Evolutionary conservation across 768 basidiomycete species (phyloP).

Genomic region (Cystofilobasidium macerans): DNA sequence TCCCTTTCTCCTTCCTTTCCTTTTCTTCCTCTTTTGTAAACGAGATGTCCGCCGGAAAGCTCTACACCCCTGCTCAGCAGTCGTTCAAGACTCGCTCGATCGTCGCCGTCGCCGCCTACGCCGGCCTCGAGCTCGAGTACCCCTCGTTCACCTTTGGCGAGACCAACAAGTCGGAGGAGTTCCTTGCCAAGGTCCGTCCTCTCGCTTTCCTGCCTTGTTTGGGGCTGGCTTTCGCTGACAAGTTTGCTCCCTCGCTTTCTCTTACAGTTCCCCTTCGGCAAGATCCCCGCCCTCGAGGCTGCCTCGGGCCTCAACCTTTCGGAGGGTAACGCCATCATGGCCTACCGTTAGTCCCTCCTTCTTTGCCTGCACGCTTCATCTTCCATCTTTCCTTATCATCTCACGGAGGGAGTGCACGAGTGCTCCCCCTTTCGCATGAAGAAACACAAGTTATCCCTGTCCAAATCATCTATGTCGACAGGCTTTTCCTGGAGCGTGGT

Average conservation of each 20-base stretch:
- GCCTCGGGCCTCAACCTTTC: constrained; percentile 58
- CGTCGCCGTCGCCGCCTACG: constrained; percentile 12
- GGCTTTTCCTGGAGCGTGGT: constrained; percentile 7
- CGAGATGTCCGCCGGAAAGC: constrained; percentile 16
- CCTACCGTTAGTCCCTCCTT: constrained; percentile 60
- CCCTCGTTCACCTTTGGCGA: constrained; percentile 15
- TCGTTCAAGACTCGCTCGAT: constrained; percentile 13
- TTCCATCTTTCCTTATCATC: too few species aligned
- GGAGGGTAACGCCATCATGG: constrained; percentile 70
- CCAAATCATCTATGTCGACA: constrained; percentile 24
- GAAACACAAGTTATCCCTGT: constrained; percentile 6
- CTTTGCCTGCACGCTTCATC: neutral
- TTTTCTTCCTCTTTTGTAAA: neutral
- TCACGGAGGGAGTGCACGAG: too few species aligned
- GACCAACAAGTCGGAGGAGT: constrained; percentile 21
- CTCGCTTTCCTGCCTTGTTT: neutral
- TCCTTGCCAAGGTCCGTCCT: constrained; percentile 13
- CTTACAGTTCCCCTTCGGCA: constrained; percentile 51
- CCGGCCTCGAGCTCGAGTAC: constrained; percentile 12
- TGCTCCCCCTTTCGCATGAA: neutral
- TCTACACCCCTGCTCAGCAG: constrained; percentile 16
- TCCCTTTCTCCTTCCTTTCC: neutral
- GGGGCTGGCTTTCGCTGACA: neutral
- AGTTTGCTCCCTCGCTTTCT: neutral
- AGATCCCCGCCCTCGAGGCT: constrained; percentile 72